phyloP scores from a whole-genome alignment of 208 protist genomes.

The Crithidia mellificae region DNA sequence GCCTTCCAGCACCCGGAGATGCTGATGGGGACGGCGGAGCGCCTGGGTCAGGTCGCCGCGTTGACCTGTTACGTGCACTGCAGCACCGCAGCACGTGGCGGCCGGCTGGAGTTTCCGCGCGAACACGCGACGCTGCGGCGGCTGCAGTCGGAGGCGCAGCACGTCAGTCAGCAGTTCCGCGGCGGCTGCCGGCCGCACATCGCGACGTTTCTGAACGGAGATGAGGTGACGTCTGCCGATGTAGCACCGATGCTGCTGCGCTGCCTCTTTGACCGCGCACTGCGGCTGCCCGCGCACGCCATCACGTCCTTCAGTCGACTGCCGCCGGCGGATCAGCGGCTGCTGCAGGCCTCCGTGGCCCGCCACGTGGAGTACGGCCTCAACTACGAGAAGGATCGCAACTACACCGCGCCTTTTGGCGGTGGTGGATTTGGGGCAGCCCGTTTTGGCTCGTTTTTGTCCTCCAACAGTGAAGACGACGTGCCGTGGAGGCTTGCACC shows the following conservation, averaged over 20 bases:
- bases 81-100: slow-evolving; percentile 40
- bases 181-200: slow-evolving; percentile 45
- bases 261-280: slow-evolving; percentile 54
- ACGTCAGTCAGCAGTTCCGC: slow-evolving; percentile 46
- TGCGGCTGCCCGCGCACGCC: slow-evolving; percentile 52
- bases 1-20: slow-evolving; percentile 40
- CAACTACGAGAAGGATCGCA: slow-evolving; percentile 44
- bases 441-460: background rate
- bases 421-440: background rate
- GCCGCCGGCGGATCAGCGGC: slow-evolving; percentile 36
- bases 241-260: slow-evolving; percentile 55
- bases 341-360: slow-evolving; percentile 45
- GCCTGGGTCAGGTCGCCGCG: slow-evolving; percentile 53
- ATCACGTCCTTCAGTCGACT: slow-evolving; percentile 42
- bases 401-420: slow-evolving; percentile 9
- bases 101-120: slow-evolving; percentile 42
- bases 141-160: slow-evolving; percentile 35
- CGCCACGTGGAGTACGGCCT: slow-evolving; percentile 77
- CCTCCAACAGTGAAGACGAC: slow-evolving; percentile 14
- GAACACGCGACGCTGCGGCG: slow-evolving; percentile 40
- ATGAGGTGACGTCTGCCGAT: slow-evolving; percentile 39
- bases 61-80: slow-evolving; percentile 54
- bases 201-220: slow-evolving; percentile 35
- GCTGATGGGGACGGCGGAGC: slow-evolving; percentile 41
- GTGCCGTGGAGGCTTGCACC: slow-evolving; percentile 49